These are phyloP conservation scores for Onygenales sp. DNA, from an alignment of 2,329 filamentous ascomycete species.

Conservation along the genomic window DNA sequence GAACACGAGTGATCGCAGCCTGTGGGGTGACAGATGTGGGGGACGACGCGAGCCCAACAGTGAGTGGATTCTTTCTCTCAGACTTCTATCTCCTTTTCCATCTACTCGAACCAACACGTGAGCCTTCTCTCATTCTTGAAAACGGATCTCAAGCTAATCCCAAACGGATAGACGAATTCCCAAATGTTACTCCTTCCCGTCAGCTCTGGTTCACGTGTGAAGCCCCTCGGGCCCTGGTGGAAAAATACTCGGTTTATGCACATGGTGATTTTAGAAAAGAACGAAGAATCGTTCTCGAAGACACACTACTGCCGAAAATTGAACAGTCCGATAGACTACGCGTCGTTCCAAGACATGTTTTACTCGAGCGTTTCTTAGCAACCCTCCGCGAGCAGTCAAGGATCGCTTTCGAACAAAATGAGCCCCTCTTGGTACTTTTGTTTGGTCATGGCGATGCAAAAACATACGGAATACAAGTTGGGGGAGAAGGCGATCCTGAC, in stretches of 20 bases:
- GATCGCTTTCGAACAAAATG: constrained; percentile 3
- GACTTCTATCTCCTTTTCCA: background rate
- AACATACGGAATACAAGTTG: constrained; percentile 7
- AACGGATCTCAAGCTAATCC: background rate
- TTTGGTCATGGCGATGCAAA: constrained; percentile 10
- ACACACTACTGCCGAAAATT: constrained; percentile 2
- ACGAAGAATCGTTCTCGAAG: constrained; percentile 10
- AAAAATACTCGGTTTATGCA: constrained; percentile 10
- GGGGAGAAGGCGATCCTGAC: background rate
- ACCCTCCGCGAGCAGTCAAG: constrained; percentile 9
- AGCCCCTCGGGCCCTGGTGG: constrained; percentile 6
- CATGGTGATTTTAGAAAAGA: constrained; percentile 8
- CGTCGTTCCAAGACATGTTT: constrained; percentile 6
- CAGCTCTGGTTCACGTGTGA: constrained; percentile 9
- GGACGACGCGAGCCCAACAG: background rate
- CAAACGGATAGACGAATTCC: background rate
- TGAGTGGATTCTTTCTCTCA: background rate
- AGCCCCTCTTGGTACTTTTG: constrained; percentile 10
- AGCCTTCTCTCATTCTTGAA: background rate
- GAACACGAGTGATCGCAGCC: background rate
- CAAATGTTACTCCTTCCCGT: background rate
- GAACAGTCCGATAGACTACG: background rate
- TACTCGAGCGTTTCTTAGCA: constrained; percentile 10
- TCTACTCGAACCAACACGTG: background rate
- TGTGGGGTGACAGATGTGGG: background rate